A percentile compares a stretch with the other conserved stretches of the same genome.
phyloP scores from a whole-genome alignment of 495 filamentous ascomycete genomes.

The Parmelia sp. region DNA sequence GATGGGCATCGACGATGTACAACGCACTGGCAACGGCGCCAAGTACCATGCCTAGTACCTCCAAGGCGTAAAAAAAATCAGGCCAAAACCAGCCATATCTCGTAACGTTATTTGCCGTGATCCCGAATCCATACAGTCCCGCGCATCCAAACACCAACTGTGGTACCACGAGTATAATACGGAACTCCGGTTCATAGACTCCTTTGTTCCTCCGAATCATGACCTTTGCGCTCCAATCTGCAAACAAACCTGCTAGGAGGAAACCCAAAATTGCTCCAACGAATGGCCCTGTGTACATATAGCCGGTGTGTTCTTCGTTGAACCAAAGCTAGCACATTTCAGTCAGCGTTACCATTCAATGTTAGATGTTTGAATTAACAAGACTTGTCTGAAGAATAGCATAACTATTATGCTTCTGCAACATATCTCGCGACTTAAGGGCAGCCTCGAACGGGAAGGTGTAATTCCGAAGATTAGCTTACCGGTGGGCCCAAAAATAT shows the following conservation, averaged over 20 bases:
- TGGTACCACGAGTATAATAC: conserved; percentile 72
- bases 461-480: no score
- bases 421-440: no score
- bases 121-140: conserved; percentile 81
- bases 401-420: no score
- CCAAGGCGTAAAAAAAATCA: conserved; percentile 68
- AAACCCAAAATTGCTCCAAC: conserved; percentile 77
- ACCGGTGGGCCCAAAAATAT: neutral
- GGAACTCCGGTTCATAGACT: conserved; percentile 86
- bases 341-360: neutral
- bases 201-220: conserved; percentile 73
- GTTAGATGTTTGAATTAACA: neutral
- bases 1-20: conserved; percentile 93
- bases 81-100: conserved; percentile 67
- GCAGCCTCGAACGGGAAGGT: no score
- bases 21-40: conserved; percentile 78
- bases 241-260: conserved; percentile 60
- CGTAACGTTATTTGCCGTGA: conserved; percentile 51
- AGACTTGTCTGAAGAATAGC: neutral
- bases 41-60: conserved; percentile 83
- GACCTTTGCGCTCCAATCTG: conserved; percentile 62
- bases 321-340: no score
- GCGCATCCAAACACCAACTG: conserved; percentile 70
- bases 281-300: conserved; percentile 83
- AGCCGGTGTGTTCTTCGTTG: conserved; percentile 73